Percentiles rank a stretch among this genome's conserved stretches.
These are phyloP conservation scores for Lepidium campestre DNA, from an alignment of 441 rosid genomes.

Conservation along the genomic window DNA sequence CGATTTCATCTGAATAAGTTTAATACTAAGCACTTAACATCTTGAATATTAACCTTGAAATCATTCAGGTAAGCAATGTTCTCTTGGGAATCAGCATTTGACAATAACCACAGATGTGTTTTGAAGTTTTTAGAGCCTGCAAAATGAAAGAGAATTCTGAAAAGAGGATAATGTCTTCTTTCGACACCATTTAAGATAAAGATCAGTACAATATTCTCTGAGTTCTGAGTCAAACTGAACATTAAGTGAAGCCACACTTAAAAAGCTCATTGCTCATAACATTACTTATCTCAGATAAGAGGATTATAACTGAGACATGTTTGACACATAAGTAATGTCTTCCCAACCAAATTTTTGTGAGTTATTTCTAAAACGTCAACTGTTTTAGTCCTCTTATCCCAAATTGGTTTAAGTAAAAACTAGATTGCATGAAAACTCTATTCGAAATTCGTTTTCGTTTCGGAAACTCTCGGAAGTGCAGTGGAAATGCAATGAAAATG, in stretches of 20 bases:
- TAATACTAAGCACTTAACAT: no score
- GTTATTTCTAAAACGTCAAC: neutral
- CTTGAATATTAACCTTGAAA: slow-evolving; percentile 50
- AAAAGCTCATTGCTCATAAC: neutral
- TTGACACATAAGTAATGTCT: neutral
- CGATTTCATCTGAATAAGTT: no score
- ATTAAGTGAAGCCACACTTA: neutral
- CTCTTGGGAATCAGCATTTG: slow-evolving; percentile 69
- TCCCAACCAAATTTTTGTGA: neutral
- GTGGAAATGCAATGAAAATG: no score
- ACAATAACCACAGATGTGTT: slow-evolving; percentile 64
- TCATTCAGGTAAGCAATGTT: slow-evolving; percentile 85
- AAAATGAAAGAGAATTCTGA: neutral
- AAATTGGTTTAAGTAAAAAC: no score
- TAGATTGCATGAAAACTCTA: no score
- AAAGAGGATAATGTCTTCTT: neutral
- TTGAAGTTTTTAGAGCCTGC: slow-evolving; percentile 63
- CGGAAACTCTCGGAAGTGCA: no score
- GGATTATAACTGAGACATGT: neutral
- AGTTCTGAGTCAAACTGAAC: no score
- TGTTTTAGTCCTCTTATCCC: neutral
- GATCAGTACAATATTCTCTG: neutral
- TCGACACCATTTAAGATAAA: neutral
- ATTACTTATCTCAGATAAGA: neutral
- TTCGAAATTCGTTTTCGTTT: no score